Conservation (phyloP, 352 stramenopile species). For the Phytophthora ohioensis region DNA sequence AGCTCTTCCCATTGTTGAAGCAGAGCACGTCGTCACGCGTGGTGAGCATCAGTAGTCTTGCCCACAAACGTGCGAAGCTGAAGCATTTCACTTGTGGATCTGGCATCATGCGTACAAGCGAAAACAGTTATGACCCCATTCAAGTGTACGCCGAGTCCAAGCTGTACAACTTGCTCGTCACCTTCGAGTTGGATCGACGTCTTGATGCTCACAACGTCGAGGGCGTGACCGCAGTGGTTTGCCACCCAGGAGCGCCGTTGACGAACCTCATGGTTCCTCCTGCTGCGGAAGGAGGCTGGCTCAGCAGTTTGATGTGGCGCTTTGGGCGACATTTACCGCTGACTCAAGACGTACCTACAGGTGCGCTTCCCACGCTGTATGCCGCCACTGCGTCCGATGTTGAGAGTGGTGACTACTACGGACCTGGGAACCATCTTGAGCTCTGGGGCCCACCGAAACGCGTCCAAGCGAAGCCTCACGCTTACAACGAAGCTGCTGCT, state of each 20-base stretch:
- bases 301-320: conserved; percentile 14
- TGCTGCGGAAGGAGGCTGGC: conserved; percentile 20
- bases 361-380: conserved; percentile 54
- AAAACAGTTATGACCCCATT: conserved; percentile 27
- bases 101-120: conserved; percentile 19
- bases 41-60: conserved; percentile 46
- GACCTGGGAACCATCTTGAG: conserved; percentile 40
- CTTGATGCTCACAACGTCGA: conserved; percentile 26
- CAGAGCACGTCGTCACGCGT: conserved; percentile 28
- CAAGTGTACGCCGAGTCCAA: conserved; percentile 58
- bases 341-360: conserved; percentile 28
- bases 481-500: conserved; percentile 16
- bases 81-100: conserved; percentile 21
- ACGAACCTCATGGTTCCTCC: conserved; percentile 28
- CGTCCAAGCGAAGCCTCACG: conserved; percentile 12
- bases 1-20: conserved; percentile 55
- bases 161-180: conserved; percentile 66
- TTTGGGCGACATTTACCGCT: conserved; percentile 2
- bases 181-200: conserved; percentile 49
- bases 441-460: conserved; percentile 41
- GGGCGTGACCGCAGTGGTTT: conserved; percentile 35
- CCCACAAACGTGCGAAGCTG: conserved; percentile 35
- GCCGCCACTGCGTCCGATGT: conserved; percentile 44
- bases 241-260: conserved; percentile 49
- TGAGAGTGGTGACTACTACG: conserved; percentile 51